A percentile compares a stretch with the other conserved stretches of the same genome.
phyloP scores from a whole-genome alignment of 345 rosid genomes.

The Brassica napus region DNA sequence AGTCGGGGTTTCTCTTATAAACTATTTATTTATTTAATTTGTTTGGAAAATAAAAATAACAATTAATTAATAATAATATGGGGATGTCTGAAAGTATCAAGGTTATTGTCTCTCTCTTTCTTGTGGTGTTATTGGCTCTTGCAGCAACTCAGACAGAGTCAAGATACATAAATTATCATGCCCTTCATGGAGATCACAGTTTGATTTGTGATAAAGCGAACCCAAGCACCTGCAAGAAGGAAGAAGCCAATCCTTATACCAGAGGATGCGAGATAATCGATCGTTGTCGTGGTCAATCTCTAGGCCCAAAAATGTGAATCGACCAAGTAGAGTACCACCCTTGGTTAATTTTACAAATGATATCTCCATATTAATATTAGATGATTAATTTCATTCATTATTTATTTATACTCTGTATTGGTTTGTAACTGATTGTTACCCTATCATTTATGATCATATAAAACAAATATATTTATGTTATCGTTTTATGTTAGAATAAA shows the following conservation, averaged over 20 bases:
- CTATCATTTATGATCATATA: background rate
- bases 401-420: background rate
- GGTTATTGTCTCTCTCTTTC: conserved; percentile 2
- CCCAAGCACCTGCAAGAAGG: background rate
- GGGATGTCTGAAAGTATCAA: conserved; percentile 20
- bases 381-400: background rate
- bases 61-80: background rate
- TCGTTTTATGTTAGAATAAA: no score
- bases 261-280: background rate
- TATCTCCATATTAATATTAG: background rate
- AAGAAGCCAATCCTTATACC: background rate
- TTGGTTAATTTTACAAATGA: background rate
- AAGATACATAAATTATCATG: background rate
- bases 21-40: conserved; percentile 18
- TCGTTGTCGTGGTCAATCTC: background rate
- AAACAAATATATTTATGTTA: background rate
- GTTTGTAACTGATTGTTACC: background rate
- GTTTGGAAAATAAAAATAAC: background rate
- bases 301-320: background rate
- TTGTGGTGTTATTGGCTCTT: background rate
- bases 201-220: background rate
- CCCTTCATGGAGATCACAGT: background rate
- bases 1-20: background rate
- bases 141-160: background rate
- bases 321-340: background rate